Conservation (phyloP, 345 rosid species). For the Eucalyptus brandiana region DNA sequence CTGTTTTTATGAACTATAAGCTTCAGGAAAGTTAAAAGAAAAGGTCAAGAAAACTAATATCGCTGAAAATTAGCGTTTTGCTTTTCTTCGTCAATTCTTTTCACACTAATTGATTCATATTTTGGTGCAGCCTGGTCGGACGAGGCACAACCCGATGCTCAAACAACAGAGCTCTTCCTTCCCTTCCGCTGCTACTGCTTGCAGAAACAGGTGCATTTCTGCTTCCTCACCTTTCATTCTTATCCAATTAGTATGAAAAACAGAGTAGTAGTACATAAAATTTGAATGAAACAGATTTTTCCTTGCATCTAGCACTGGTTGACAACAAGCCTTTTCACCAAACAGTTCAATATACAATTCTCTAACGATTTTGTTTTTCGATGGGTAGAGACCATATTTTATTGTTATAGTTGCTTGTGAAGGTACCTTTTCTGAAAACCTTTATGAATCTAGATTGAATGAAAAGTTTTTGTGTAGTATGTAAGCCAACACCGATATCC, state of each 20-base stretch:
- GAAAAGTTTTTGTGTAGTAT: background rate
- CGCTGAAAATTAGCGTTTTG: background rate
- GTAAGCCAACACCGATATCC: background rate
- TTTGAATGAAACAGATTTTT: background rate
- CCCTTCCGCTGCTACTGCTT: constrained; percentile 48
- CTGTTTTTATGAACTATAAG: background rate
- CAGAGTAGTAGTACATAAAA: background rate
- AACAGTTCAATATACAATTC: background rate
- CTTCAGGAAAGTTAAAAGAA: background rate
- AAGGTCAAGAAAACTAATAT: background rate
- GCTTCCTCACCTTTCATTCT: background rate
- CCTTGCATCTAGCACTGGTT: background rate
- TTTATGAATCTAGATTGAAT: background rate
- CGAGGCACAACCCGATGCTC: constrained; percentile 4
- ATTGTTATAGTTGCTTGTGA: background rate
- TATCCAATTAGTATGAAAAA: background rate
- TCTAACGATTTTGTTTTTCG: background rate
- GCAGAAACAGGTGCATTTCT: constrained; percentile 36
- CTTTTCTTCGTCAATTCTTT: background rate
- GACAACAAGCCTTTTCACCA: background rate
- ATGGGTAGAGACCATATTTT: background rate
- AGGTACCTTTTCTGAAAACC: background rate
- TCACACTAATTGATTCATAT: background rate
- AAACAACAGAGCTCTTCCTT: constrained; percentile 22
- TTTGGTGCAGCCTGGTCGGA: background rate